Conservation (phyloP, 1,139 yeast genomes). For the Pichia sp. region DNA sequence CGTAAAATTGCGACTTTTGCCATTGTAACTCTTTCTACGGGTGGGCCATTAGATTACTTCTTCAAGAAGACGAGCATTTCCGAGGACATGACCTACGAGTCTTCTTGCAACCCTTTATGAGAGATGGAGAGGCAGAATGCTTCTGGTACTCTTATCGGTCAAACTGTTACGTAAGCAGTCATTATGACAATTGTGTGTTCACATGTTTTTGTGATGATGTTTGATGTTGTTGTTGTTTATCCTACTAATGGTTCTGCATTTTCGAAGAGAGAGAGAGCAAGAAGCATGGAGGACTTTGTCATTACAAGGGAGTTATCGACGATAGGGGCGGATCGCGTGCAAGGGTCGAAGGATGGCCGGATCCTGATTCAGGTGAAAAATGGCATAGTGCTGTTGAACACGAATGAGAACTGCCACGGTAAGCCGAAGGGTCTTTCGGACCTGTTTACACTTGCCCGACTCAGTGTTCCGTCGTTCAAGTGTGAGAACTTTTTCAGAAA, state of each 20-base stretch:
- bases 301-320: conserved; percentile 9
- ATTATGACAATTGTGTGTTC: neutral
- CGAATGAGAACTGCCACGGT: conserved; percentile 6
- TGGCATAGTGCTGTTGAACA: conserved; percentile 9
- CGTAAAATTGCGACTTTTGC: no score
- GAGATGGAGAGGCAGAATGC: no score
- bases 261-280: no score
- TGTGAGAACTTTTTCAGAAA: conserved; percentile 21
- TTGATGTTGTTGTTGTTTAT: neutral
- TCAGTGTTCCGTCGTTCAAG: conserved; percentile 19
- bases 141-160: neutral
- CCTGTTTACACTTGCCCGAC: conserved; percentile 16
- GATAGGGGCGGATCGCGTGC: conserved; percentile 13
- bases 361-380: conserved; percentile 18
- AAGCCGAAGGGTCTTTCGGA: conserved; percentile 19
- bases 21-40: no score
- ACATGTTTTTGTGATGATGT: neutral
- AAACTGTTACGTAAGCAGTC: neutral
- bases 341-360: conserved; percentile 27
- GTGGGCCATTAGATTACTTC: no score
- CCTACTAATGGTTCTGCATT: no score
- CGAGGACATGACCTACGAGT: no score
- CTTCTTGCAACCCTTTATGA: no score
- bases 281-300: conserved; percentile 16
- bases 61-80: no score